Evolutionary conservation across 2,329 filamentous ascomycete species (phyloP), one percentile per base, ranked within the genome.

Genomic region (Amylocarpus encephaloides): DNA sequence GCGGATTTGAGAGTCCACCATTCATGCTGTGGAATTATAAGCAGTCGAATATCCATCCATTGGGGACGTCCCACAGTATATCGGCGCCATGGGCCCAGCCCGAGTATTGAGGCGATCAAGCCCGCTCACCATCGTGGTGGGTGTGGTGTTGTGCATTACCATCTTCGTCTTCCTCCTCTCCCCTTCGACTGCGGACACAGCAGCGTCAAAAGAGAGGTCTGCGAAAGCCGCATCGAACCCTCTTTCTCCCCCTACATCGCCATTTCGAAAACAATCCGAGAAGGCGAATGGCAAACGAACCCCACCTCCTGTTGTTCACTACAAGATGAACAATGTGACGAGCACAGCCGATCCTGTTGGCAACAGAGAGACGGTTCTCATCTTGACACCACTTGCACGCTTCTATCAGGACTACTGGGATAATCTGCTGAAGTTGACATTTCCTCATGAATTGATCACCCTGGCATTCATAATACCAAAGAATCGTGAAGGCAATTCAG

Each of bases 401-500:
- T 98, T 97, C 76, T 97, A 96, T 70, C 84, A 87, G 62, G 83
- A 79, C 60, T 98, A 97, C 74, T 98, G 93, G 92, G 85, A 94
- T 68, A 98, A 97, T 63, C 76, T 98, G 26, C 68, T 91, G 59
- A 81, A 81, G 66, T 78, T 98, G 49, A 78, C 72, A 63, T 98
- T 97, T 67, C 93, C 93, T 2, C 93, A 96, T 71, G 87, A 95
- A 52, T 80, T 97, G 56, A 94, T 98, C 65, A 94, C 89, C 1
- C 76, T 98, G 26, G 93, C 89, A 35, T 98, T 97, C 72, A 97
- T 98, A 65, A 83, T 95, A 26, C 93, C 93, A 46, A 95, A 94
- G 72, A 95, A 84, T 43, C 86, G 86, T 65, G 91, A 96, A 61
- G 93, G 93, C 52, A 95, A 97, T 68, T 76, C 83, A 26, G 93